Percentiles rank a stretch among this genome's conserved stretches.
These are phyloP conservation scores for Rhizophagus sp. DNA, from an alignment of 192 early-diverging fungal genomes.

Conservation along the genomic window DNA sequence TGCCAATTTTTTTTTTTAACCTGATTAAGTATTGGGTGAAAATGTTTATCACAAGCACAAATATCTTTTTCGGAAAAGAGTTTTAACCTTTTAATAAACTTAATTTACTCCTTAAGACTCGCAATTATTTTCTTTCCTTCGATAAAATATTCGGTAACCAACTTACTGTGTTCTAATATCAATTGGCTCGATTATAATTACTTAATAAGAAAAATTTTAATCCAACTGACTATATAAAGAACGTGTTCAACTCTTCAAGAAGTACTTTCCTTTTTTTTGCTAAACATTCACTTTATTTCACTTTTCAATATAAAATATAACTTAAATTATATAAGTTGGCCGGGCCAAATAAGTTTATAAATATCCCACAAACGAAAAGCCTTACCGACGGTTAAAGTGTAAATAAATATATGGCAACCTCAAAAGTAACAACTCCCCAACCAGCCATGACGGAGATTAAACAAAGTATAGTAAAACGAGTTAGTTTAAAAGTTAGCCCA, in stretches of 20 bases:
- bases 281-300: no score
- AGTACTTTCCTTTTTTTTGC: no score
- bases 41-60: no score
- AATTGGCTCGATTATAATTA: neutral
- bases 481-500: neutral
- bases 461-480: conserved; percentile 1
- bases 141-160: neutral
- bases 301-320: no score
- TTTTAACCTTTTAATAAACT: no score
- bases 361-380: neutral
- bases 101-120: no score
- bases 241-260: no score
- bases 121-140: neutral
- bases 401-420: neutral
- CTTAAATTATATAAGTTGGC: no score
- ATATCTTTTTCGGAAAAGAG: no score
- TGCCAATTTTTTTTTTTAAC: no score
- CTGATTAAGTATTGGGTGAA: no score
- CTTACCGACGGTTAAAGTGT: neutral
- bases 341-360: neutral
- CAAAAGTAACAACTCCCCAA: neutral
- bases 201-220: neutral
- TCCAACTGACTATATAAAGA: no score
- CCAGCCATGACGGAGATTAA: neutral
- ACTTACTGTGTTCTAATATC: neutral